Evolutionary conservation across 2,329 filamentous ascomycete species (phyloP), one percentile per base, ranked within the genome.

Genomic region (Ceratocystis eucalypticola): DNA sequence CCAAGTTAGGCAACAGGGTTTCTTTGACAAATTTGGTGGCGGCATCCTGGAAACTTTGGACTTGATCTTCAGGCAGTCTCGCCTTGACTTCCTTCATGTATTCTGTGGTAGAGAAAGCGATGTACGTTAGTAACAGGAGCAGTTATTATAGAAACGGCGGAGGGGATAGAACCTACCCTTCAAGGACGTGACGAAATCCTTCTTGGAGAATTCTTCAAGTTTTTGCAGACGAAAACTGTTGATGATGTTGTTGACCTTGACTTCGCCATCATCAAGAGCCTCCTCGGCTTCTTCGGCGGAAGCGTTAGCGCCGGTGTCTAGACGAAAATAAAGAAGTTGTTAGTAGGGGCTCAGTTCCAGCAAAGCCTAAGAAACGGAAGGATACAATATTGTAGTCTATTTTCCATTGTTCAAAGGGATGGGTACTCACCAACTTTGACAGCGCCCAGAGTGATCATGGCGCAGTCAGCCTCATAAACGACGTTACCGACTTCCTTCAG

Each of bases 231-330:
- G 90, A 88, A 97, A 97, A 73, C 89, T 89, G 82, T 92, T 82
- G 76, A 96, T 84, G 70, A 97, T 86, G 80, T 99, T 92, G 82
- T 96, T 95, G 80, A 96, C 92, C 75, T 85, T 85, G 79, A 87
- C 77, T 68, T 78, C 76, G 61, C 72, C 66, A 72, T 95, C 91
- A 62, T 96, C 92, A 72, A 86, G 72, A 70, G 77, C 88, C 72
- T 92, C 90, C 0, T 87, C 89, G 66, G 81, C 89, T 76, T 88
- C 93, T 82, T 97, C 94, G 69, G 94, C 92, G 73, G 93, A 97
- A 72, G 94, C 89, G 80, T 99, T 99, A 82, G 92, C 94, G 77
- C 94, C 94, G 74, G 83, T 94, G 77, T 94, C 88, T 91, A 67
- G 41, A 66, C 46, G 57, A 10, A 20, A 22, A 22, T 41, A 45